Conservation (phyloP, 2,329 filamentous ascomycete species). For the Achaetomium macrosporum region DNA sequence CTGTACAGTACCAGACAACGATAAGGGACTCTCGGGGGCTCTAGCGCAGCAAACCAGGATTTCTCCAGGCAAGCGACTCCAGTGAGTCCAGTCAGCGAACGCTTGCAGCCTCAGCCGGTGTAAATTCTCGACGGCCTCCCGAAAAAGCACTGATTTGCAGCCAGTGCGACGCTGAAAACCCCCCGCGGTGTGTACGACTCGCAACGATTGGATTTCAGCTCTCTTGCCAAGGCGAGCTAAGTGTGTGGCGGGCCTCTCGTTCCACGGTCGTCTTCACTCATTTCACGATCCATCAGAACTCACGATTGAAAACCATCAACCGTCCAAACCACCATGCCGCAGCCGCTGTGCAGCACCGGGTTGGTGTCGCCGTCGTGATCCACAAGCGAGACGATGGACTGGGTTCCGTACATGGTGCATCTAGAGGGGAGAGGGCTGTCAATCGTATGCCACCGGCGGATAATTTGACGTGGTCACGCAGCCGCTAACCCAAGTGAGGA, state of each 20-base stretch:
- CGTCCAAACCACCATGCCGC: slow-evolving; percentile 2
- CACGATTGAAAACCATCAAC: neutral
- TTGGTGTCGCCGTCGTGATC: slow-evolving; percentile 4
- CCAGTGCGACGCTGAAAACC: too few relatives aligned
- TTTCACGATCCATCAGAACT: neutral
- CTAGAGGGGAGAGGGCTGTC: slow-evolving; percentile 3
- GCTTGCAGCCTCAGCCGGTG: too few relatives aligned
- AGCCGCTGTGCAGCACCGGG: neutral
- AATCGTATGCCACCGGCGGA: neutral
- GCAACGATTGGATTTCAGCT: too few relatives aligned
- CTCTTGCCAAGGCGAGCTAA: too few relatives aligned
- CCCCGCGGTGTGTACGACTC: too few relatives aligned
- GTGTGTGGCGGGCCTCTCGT: neutral
- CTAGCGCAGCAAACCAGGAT: too few relatives aligned
- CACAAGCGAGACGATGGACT: slow-evolving; percentile 4
- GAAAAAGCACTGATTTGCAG: too few relatives aligned
- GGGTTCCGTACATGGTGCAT: neutral
- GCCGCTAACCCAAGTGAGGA: neutral
- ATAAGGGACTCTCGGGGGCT: too few relatives aligned
- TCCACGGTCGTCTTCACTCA: neutral
- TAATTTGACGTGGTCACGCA: neutral
- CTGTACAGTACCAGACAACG: too few relatives aligned
- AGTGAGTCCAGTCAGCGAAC: too few relatives aligned
- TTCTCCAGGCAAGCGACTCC: too few relatives aligned
- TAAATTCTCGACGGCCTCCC: too few relatives aligned